Percentiles rank a stretch among this genome's conserved stretches.
phyloP scores from a whole-genome alignment of 371 early-diverging fungal species.

The Funneliformis caledonium region DNA sequence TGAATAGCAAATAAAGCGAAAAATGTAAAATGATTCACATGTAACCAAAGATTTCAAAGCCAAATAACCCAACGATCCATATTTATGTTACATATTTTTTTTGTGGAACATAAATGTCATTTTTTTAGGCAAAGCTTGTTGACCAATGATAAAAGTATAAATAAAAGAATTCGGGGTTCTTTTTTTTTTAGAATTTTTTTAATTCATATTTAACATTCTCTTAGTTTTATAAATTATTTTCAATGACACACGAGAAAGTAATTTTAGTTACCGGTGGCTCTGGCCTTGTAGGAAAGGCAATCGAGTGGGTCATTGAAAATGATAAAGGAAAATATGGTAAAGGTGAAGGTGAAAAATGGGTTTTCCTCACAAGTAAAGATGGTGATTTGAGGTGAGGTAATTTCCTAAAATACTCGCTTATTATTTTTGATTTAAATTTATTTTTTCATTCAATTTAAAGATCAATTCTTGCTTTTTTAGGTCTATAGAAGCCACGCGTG shows the following conservation, averaged over 20 bases:
- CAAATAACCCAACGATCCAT: too few species aligned
- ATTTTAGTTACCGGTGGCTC: conserved; percentile 80
- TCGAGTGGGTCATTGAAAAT: conserved; percentile 74
- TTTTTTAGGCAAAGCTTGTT: too few species aligned
- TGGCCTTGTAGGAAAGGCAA: conserved; percentile 83
- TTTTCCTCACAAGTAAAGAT: conserved; percentile 79
- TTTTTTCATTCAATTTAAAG: background rate
- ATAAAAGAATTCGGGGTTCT: background rate
- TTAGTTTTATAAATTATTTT: background rate
- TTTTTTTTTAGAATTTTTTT: background rate
- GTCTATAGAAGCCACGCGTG: conserved; percentile 64
- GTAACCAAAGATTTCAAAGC: too few species aligned
- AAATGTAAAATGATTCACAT: background rate
- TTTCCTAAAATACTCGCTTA: background rate
- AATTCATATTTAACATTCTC: background rate
- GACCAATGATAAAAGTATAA: too few species aligned
- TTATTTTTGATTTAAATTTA: background rate
- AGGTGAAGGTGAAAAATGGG: conserved; percentile 74
- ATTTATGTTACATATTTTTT: too few species aligned
- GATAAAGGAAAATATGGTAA: conserved; percentile 61
- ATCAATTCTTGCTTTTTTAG: conserved; percentile 46
- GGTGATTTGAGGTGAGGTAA: conserved; percentile 85
- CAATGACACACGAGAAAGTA: conserved; percentile 43
- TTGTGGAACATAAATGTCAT: too few species aligned
- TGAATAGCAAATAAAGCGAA: background rate